These are phyloP conservation scores for Clonostachys sp. DNA, from an alignment of 2,329 filamentous ascomycete genomes.

Conservation along the genomic window DNA sequence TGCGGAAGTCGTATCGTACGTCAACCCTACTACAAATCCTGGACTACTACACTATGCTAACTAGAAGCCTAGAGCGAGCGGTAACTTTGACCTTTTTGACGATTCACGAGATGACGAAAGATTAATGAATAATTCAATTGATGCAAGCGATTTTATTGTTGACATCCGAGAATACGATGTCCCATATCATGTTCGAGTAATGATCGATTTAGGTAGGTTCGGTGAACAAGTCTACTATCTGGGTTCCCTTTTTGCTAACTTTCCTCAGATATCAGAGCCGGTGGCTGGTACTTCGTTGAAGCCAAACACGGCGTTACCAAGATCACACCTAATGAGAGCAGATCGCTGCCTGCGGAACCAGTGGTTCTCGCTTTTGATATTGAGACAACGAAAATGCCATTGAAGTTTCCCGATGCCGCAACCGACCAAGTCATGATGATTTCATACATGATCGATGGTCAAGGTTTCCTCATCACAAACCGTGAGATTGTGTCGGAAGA, in stretches of 20 bases:
- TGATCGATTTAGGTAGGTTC: constrained; percentile 78
- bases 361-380: constrained; percentile 99
- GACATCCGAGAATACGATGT: constrained; percentile 99
- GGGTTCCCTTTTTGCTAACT: constrained; percentile 11
- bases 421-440: constrained; percentile 99
- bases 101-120: constrained; percentile 75
- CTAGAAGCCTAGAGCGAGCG: constrained; percentile 53
- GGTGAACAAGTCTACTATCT: neutral
- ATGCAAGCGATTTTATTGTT: constrained; percentile 95
- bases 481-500: constrained; percentile 97
- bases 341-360: constrained; percentile 85
- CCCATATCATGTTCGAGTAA: constrained; percentile 97
- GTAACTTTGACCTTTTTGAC: constrained; percentile 93
- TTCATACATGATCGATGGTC: constrained; percentile 99
- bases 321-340: constrained; percentile 81
- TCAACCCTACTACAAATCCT: constrained; percentile 8
- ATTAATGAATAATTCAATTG: constrained; percentile 72
- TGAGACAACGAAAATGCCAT: constrained; percentile 89
- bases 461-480: constrained; percentile 97
- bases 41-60: neutral
- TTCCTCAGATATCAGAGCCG: constrained; percentile 77
- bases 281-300: constrained; percentile 95
- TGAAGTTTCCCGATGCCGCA: constrained; percentile 93
- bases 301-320: constrained; percentile 85
- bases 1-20: constrained; percentile 86